Conservation (phyloP, 1,284 basidiomycete species). For the Apiotrichum porosum region DNA sequence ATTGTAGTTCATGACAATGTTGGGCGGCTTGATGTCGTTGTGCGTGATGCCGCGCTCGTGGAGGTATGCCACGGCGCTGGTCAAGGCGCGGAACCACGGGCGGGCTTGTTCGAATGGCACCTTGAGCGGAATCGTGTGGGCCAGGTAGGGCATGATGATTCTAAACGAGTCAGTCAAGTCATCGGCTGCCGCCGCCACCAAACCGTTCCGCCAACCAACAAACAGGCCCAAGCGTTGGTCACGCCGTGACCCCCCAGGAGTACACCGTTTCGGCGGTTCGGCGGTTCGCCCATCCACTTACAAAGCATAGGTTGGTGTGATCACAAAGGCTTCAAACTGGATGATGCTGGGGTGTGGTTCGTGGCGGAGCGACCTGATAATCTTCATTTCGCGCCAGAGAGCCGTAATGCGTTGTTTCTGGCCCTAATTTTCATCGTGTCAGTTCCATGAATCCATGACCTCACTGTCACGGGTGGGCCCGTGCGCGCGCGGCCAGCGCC, state of each 20-base stretch:
- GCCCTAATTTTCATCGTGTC: conserved; percentile 1
- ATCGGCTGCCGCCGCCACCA: not conserved
- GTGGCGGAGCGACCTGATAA: conserved; percentile 70
- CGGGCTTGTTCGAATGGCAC: conserved; percentile 70
- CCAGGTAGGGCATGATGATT: conserved; percentile 54
- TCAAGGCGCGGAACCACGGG: conserved; percentile 75
- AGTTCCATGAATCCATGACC: not conserved
- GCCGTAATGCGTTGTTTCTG: conserved; percentile 62
- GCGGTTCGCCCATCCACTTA: conserved; percentile 49
- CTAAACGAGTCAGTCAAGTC: conserved; percentile 13
- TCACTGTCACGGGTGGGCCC: not conserved
- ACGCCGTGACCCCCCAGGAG: too few relatives aligned
- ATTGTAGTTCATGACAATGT: conserved; percentile 70
- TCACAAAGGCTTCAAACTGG: conserved; percentile 84
- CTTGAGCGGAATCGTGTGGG: conserved; percentile 72
- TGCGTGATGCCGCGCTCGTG: conserved; percentile 83
- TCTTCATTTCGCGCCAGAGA: conserved; percentile 93
- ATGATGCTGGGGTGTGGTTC: conserved; percentile 86
- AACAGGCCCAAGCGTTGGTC: too few relatives aligned
- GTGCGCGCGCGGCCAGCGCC: too few relatives aligned
- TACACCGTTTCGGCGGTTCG: not conserved
- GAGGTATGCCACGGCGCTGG: conserved; percentile 82
- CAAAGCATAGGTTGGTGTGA: conserved; percentile 84
- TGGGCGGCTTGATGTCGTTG: conserved; percentile 95
- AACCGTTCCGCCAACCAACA: not conserved